A percentile compares a stretch with the other conserved stretches of the same genome.
Conservation (phyloP, 306 rosid genomes). For the Argentina anserina region DNA sequence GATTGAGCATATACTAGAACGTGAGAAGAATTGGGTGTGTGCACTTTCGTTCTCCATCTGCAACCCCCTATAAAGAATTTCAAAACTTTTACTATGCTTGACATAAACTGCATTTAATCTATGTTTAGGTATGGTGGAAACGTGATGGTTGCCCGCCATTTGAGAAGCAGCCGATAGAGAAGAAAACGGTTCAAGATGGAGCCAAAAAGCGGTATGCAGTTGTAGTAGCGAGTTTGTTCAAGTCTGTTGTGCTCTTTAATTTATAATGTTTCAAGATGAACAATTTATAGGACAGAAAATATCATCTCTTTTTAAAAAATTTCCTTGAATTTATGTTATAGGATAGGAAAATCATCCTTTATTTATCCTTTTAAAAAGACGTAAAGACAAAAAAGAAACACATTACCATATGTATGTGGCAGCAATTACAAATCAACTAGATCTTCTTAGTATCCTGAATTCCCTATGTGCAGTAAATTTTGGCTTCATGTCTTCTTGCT, state of each 20-base stretch:
- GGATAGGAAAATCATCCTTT: background rate
- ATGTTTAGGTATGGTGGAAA: slow-evolving; percentile 92
- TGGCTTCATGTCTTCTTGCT: background rate
- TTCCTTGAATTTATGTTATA: background rate
- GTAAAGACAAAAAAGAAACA: no score
- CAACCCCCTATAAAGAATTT: background rate
- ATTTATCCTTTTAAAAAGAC: no score
- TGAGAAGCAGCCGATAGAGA: slow-evolving; percentile 76
- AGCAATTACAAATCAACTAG: background rate
- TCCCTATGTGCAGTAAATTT: background rate
- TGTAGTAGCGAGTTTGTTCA: background rate
- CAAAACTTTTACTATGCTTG: background rate
- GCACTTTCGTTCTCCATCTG: slow-evolving; percentile 11
- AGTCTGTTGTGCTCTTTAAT: background rate
- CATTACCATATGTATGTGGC: background rate
- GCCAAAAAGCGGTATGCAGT: slow-evolving; percentile 72
- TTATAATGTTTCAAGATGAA: background rate
- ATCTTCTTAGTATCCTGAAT: background rate
- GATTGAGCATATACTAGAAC: slow-evolving; percentile 86
- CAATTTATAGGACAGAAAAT: no score
- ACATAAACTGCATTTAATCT: slow-evolving; percentile 6
- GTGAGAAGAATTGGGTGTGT: slow-evolving; percentile 96
- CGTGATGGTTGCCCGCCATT: slow-evolving; percentile 94
- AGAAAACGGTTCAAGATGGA: slow-evolving; percentile 66
- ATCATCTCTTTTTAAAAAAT: background rate